Evolutionary conservation across 495 filamentous ascomycete genomes (phyloP).

Genomic region (Recurvomyces mirabilis): DNA sequence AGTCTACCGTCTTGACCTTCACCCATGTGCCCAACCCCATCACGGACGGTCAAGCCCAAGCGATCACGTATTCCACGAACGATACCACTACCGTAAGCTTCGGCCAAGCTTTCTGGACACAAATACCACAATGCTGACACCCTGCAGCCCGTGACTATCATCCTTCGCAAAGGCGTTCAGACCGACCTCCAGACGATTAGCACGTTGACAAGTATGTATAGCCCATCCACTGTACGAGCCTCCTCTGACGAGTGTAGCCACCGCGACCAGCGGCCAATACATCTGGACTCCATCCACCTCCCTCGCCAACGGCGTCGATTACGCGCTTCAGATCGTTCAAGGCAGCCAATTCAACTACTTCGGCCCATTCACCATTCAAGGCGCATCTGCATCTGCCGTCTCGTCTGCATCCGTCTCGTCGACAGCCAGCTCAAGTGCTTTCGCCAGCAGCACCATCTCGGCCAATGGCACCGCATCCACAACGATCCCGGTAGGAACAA

Average conservation of each 20-base stretch:
- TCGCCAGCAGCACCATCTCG: constrained; percentile 9
- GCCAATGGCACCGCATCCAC: constrained; percentile 9
- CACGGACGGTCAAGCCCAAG: constrained; percentile 18
- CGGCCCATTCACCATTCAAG: constrained; percentile 26
- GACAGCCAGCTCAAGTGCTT: constrained; percentile 9
- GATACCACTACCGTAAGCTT: constrained; percentile 16
- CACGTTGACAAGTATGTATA: constrained; percentile 21
- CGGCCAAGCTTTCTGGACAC: neutral
- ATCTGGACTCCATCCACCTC: constrained; percentile 22
- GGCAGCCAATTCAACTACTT: constrained; percentile 29
- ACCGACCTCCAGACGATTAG: constrained; percentile 21
- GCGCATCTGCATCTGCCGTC: constrained; percentile 16
- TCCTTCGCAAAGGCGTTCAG: constrained; percentile 24
- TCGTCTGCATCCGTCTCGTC: constrained; percentile 2
- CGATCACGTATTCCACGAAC: constrained; percentile 17
- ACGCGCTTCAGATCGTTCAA: constrained; percentile 30
- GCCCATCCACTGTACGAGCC: neutral
- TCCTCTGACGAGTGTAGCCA: neutral
- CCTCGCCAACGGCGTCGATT: constrained; percentile 24
- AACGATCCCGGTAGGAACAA: neutral
- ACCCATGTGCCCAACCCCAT: constrained; percentile 11
- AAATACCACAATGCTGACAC: constrained; percentile 3
- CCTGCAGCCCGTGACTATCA: constrained; percentile 25
- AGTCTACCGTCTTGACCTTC: constrained; percentile 22
- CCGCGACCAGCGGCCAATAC: constrained; percentile 20